Evolutionary conservation across 106 monocot genomes (phyloP).

Genomic region (Dendrobium chrysotoxum): DNA sequence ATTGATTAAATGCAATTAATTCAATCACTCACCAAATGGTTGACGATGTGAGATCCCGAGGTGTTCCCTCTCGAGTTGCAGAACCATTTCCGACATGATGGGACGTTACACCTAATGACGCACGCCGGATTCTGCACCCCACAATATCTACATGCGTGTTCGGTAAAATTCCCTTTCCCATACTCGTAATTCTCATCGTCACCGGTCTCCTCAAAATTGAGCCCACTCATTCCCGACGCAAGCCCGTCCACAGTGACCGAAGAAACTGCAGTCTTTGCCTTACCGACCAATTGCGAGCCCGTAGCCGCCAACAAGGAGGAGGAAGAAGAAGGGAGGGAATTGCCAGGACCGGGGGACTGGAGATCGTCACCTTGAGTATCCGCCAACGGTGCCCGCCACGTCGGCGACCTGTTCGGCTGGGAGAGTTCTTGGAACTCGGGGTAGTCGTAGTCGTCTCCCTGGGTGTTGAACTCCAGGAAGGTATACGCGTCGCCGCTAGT

Average conservation of each 20-base stretch:
- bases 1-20: background rate
- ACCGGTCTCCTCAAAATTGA: slow-evolving; percentile 82
- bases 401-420: slow-evolving; percentile 49
- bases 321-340: slow-evolving; percentile 5
- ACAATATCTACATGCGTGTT: slow-evolving; percentile 94
- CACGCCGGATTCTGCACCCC: slow-evolving; percentile 94
- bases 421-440: slow-evolving; percentile 76
- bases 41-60: slow-evolving; percentile 96
- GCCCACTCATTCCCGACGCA: slow-evolving; percentile 49
- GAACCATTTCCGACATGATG: slow-evolving; percentile 95
- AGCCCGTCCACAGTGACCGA: slow-evolving; percentile 32
- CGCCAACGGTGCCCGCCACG: slow-evolving; percentile 30
- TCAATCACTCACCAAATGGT: slow-evolving; percentile 64
- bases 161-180: slow-evolving; percentile 70
- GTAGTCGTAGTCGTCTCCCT: slow-evolving; percentile 88
- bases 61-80: slow-evolving; percentile 97
- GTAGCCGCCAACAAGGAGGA: background rate
- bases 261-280: slow-evolving; percentile 3
- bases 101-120: slow-evolving; percentile 87
- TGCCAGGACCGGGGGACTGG: slow-evolving; percentile 15
- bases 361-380: slow-evolving; percentile 12
- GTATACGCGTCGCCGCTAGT: slow-evolving; percentile 83
- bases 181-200: slow-evolving; percentile 67
- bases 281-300: slow-evolving; percentile 11
- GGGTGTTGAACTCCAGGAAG: slow-evolving; percentile 96